phyloP scores from a whole-genome alignment of 257 asterid genomes.

The Lantana camara region DNA sequence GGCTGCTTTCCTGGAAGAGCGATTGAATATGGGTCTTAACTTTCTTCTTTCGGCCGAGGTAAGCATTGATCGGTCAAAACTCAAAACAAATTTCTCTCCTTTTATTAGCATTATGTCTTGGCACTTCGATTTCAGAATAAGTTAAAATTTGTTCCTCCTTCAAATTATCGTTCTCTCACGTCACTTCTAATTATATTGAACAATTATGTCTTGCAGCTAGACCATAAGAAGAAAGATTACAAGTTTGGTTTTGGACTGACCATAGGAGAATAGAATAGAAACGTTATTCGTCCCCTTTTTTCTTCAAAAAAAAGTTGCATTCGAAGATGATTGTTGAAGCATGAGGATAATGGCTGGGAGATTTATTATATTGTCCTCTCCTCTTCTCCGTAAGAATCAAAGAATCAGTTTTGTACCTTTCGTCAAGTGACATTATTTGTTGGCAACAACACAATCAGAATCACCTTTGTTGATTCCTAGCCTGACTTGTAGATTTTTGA shows the following conservation, averaged over 20 bases:
- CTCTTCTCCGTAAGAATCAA: constrained; percentile 25
- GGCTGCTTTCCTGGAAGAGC: constrained; percentile 79
- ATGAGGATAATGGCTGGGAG: constrained; percentile 11
- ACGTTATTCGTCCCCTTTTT: constrained; percentile 7
- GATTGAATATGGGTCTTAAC: constrained; percentile 83
- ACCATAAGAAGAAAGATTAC: constrained; percentile 84
- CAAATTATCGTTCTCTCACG: no score
- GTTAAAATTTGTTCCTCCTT: no score
- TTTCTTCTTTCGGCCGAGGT: constrained; percentile 96
- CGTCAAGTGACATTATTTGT: constrained; percentile 24
- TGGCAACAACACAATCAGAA: constrained; percentile 25
- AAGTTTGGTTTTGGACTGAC: constrained; percentile 85
- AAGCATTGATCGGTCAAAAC: constrained; percentile 26
- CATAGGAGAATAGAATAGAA: constrained; percentile 70
- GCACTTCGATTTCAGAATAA: no score
- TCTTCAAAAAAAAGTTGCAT: background rate
- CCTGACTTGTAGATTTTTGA: constrained; percentile 21
- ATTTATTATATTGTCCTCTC: background rate
- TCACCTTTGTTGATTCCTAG: constrained; percentile 25
- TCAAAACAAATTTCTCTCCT: background rate
- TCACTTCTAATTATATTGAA: background rate
- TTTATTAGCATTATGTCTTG: background rate
- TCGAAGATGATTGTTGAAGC: constrained; percentile 29
- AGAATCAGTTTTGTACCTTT: constrained; percentile 37
- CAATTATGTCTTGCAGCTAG: constrained; percentile 53